phyloP scores from a whole-genome alignment of 176 grass and related monocot genomes.

The Echinochloa phyllopogon region DNA sequence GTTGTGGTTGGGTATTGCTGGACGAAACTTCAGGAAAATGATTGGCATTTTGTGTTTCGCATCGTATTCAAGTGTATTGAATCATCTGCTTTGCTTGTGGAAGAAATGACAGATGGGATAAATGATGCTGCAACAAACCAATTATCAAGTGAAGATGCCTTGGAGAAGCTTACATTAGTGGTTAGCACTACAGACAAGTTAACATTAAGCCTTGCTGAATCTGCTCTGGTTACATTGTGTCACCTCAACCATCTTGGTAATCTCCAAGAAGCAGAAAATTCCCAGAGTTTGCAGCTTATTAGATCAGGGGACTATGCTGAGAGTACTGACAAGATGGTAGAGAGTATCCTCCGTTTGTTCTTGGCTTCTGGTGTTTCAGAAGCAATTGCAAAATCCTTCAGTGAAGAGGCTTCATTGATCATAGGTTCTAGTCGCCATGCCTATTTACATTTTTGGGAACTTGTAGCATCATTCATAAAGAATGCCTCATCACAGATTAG shows the following conservation, averaged over 20 bases:
- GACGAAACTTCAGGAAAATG: slow-evolving; percentile 68
- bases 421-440: slow-evolving; percentile 66
- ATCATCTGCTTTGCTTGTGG: slow-evolving; percentile 79
- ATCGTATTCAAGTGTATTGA: slow-evolving; percentile 69
- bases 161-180: slow-evolving; percentile 64
- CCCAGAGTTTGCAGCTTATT: slow-evolving; percentile 48
- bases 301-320: slow-evolving; percentile 62
- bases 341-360: slow-evolving; percentile 82
- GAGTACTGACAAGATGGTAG: slow-evolving; percentile 66
- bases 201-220: slow-evolving; percentile 59
- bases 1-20: slow-evolving; percentile 84
- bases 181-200: slow-evolving; percentile 60
- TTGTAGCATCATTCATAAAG: slow-evolving; percentile 81
- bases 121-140: slow-evolving; percentile 58
- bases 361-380: slow-evolving; percentile 79
- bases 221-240: slow-evolving; percentile 72
- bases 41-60: slow-evolving; percentile 73
- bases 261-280: slow-evolving; percentile 51
- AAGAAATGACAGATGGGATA: slow-evolving; percentile 73
- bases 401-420: slow-evolving; percentile 66
- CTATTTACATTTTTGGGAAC: slow-evolving; percentile 82
- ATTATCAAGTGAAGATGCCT: slow-evolving; percentile 40
- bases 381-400: slow-evolving; percentile 65
- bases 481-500: slow-evolving; percentile 66
- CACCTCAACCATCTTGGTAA: slow-evolving; percentile 59